Base-by-base conservation (phyloP, 179 eudicot genomes). In the Amaranthus tricolor region DNA sequence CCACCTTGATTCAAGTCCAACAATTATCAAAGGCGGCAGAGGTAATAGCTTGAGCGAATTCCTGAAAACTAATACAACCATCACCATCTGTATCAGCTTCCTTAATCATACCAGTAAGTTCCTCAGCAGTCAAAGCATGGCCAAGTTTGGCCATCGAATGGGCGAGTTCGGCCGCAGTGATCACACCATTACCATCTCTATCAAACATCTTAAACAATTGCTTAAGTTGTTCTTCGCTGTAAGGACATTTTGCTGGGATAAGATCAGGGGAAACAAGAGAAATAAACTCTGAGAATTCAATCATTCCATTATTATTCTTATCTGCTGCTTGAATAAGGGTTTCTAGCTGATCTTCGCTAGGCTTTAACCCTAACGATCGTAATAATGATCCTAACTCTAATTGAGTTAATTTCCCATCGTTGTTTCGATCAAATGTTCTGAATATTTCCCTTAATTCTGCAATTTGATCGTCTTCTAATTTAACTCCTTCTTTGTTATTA, bases 11-110 rank as follows among this genome's bases (percentile, higher is more conserved):
- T 88, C 82, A 94, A 81, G 79, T 79, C 96, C 96, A 94, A 2
- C 94, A 91, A 74, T 93, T 93, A 72, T 93, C 98, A 75, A 93
- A 93, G 4, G 98, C 97, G 16, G 98, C 97, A 0, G 91, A 88
- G 40, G 91, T 89, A 16, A 93, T 93, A 20, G 97, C 98, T 84
- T 85, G 91, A 21, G 90, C 88, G 15, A 93, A 94, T 85, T 94
- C 99, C 73, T 79, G 83, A 78, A 86, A 95, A 71, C 85, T 93
- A 74, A 95, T 95, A 76, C 97, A 78, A 5, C 99, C 98, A 62
- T 95, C 99, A 2, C 98, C 99, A 44, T 95, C 96, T 0, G 84
- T 81, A 56, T 95, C 99, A 5, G 88, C 88, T 71, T 85, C 88
- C 63, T 79, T 83, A 74, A 83, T 85, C 88, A 85, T 85, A 47